Base-by-base conservation (phyloP, 2,329 filamentous ascomycete species). In the Exophiala alcalophila region DNA sequence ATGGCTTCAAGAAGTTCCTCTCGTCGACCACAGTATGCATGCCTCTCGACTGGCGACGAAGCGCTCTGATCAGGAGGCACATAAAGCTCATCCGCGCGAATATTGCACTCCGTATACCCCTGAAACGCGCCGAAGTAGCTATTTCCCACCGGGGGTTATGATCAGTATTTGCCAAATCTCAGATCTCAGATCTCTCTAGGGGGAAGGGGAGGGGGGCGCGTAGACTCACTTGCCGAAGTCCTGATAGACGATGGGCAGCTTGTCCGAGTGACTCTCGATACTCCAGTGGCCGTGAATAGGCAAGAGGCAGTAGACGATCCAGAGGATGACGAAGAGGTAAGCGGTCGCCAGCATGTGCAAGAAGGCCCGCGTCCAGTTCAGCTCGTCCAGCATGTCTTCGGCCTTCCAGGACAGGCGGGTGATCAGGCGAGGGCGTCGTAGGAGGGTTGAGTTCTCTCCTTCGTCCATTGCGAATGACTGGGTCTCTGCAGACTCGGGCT, bases 1-100 rank as follows among this genome's bases (percentile, higher is more conserved):
- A 71, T 59, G 11, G 66, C 65, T 44, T 59, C 58, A 1, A 70
- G 56, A 7, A 71, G 58, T 4, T 53, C 55, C 26, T 57, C 57
- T 27, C 66, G 61, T 33, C 53, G 61, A 28, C 53, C 52, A 46
- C 65, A 68, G 53, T 58, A 66, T 7, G 27, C 40, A 28, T 49
- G 34, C 28, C 47, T 51, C 15, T 38, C 49, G 7, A 38, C 46
- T 31, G 44, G 33, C 8, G 47, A 36, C 30, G 53, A 47, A 20
- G 44, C 45, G 23, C 37, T 35, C 20, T 52, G 32, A 10, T 30
- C 26, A 14, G 62, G 60, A 31, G 58, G 56, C 15, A 46, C 46
- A 46, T 67, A 68, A 21, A 68, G 54, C 31, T 64, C 59, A 28
- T 44, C 37, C 7, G 60, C 63, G 19, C 57, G 57, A 37, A 67